phyloP scores from a whole-genome alignment of 345 rosid genomes.

The Brassica cretica region DNA sequence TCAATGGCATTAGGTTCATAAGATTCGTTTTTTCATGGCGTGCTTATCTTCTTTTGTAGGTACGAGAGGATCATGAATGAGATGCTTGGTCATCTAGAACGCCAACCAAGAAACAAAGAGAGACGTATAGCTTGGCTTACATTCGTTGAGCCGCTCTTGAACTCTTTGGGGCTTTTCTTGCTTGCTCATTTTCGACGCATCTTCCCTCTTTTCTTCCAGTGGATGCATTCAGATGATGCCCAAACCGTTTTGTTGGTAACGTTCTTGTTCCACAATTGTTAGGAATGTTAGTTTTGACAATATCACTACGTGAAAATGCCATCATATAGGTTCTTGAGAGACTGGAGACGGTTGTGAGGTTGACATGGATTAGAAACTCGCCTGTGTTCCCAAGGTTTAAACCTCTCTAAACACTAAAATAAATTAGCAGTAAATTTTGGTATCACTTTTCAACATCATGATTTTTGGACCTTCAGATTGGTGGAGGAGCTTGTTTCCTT shows the following conservation, averaged over 20 bases:
- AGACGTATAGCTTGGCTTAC: slow-evolving; percentile 68
- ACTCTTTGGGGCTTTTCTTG: slow-evolving; percentile 62
- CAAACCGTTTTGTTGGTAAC: slow-evolving; percentile 80
- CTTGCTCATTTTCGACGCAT: slow-evolving; percentile 75
- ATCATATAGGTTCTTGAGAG: slow-evolving; percentile 72
- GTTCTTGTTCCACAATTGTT: not conserved
- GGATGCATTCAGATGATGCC: slow-evolving; percentile 86
- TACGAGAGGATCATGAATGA: slow-evolving; percentile 68
- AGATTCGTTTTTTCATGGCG: not conserved
- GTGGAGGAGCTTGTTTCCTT: slow-evolving; percentile 68
- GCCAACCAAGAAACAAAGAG: slow-evolving; percentile 77
- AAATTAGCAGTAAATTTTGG: not conserved
- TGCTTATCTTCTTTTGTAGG: slow-evolving; percentile 44
- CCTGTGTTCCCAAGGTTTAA: slow-evolving; percentile 63
- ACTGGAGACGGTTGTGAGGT: slow-evolving; percentile 50
- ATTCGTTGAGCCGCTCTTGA: slow-evolving; percentile 64
- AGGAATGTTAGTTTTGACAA: not conserved
- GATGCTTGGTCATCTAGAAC: slow-evolving; percentile 85
- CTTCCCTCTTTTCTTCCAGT: slow-evolving; percentile 75
- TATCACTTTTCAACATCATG: not conserved
- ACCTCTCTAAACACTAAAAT: slow-evolving; percentile 1
- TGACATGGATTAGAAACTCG: slow-evolving; percentile 90
- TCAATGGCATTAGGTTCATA: not conserved
- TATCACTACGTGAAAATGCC: not conserved
- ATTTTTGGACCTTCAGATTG: slow-evolving; percentile 53